Conservation (phyloP, 768 basidiomycete species). For the Galerina sulciceps region DNA sequence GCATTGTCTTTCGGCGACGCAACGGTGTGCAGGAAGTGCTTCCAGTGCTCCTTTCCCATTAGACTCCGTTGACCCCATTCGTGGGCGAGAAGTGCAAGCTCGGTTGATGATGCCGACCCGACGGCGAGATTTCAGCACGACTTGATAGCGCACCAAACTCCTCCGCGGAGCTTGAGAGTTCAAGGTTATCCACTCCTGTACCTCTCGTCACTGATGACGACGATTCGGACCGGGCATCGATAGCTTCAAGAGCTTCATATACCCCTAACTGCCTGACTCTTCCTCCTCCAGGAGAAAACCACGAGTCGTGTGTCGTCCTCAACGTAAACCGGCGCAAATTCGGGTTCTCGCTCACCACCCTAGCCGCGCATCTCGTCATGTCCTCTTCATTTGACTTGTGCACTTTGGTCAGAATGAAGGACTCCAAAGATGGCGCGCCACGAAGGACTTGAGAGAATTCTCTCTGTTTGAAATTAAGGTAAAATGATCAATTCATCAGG, state of each 20-base stretch:
- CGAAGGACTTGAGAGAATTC: slow-evolving; percentile 36
- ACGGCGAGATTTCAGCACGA: slow-evolving; percentile 5
- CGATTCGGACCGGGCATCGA: neutral
- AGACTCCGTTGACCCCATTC: slow-evolving; percentile 22
- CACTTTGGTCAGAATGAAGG: slow-evolving; percentile 39
- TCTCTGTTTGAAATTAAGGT: slow-evolving; percentile 21
- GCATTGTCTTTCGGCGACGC: neutral
- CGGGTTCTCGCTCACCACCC: slow-evolving; percentile 34
- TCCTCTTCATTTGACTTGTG: slow-evolving; percentile 40
- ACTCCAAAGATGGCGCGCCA: slow-evolving; percentile 30
- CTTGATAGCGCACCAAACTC: slow-evolving; percentile 1
- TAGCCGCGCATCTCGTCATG: slow-evolving; percentile 31
- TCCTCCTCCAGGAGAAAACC: slow-evolving; percentile 37
- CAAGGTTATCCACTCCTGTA: neutral
- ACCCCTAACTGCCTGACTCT: slow-evolving; percentile 35
- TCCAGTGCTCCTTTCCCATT: slow-evolving; percentile 21
- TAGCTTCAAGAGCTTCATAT: slow-evolving; percentile 29
- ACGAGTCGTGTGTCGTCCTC: slow-evolving; percentile 36
- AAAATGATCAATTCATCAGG: slow-evolving; percentile 1
- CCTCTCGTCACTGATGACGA: neutral
- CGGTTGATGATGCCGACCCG: neutral
- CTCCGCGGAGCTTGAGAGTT: neutral
- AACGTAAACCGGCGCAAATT: slow-evolving; percentile 34
- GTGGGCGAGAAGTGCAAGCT: slow-evolving; percentile 7
- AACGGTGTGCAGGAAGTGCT: slow-evolving; percentile 12